Percentiles rank a stretch among this genome's conserved stretches.
Evolutionary conservation across 108 stramenopile species (phyloP).

Genomic region (Cyclotella atomus): DNA sequence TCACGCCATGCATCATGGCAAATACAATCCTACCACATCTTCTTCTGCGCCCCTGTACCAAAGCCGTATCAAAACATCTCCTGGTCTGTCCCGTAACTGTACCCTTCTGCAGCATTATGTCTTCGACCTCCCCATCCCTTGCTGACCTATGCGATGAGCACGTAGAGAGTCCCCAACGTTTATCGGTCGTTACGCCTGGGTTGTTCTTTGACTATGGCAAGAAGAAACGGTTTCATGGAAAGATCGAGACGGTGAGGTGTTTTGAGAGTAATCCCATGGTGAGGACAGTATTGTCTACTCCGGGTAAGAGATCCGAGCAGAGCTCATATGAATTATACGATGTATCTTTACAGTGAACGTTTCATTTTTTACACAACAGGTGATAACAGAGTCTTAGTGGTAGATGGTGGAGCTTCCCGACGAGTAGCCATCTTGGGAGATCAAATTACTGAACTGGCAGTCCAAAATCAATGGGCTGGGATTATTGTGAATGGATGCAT

Average conservation of each 20-base stretch:
- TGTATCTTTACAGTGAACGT: neutral
- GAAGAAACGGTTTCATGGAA: slow-evolving; percentile 54
- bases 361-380: slow-evolving; percentile 10
- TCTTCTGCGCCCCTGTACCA: neutral
- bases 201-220: slow-evolving; percentile 62
- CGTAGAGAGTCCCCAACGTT: slow-evolving; percentile 48
- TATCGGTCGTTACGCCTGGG: slow-evolving; percentile 60
- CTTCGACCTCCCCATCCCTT: slow-evolving; percentile 39
- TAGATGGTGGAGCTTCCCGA: slow-evolving; percentile 70
- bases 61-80: neutral
- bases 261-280: slow-evolving; percentile 77
- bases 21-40: too few species aligned
- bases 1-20: too few species aligned
- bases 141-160: slow-evolving; percentile 73
- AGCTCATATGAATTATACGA: neutral
- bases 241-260: slow-evolving; percentile 72
- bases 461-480: slow-evolving; percentile 64
- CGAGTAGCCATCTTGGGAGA: slow-evolving; percentile 74
- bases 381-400: slow-evolving; percentile 60
- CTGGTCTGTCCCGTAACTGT: neutral
- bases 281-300: slow-evolving; percentile 44
- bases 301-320: slow-evolving; percentile 24
- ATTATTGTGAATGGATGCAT: slow-evolving; percentile 77
- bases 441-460: slow-evolving; percentile 59
- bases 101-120: neutral